Percentiles rank a stretch among this genome's conserved stretches.
phyloP scores from a whole-genome alignment of 495 filamentous ascomycete species.

The Aspergillus affinis region DNA sequence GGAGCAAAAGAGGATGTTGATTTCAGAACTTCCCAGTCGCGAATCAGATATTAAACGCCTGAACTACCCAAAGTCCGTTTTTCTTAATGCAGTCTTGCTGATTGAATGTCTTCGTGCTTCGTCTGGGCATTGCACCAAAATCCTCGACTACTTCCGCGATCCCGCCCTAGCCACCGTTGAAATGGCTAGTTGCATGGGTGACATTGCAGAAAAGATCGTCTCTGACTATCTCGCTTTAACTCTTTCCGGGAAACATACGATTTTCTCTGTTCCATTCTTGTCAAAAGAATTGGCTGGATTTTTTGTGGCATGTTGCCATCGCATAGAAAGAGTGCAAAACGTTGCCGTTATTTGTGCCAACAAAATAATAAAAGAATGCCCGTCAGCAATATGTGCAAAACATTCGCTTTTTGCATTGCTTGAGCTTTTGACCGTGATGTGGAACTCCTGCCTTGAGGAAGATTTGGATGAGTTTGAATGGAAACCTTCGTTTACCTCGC shows the following conservation, averaged over 20 bases:
- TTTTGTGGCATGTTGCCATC: constrained; percentile 86
- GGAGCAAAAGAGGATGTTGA: constrained; percentile 76
- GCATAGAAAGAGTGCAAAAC: constrained; percentile 83
- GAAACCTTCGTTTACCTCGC: constrained; percentile 73
- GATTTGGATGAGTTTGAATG: constrained; percentile 94
- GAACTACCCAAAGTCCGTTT: constrained; percentile 84
- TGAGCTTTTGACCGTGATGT: constrained; percentile 89
- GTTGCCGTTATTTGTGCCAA: constrained; percentile 79
- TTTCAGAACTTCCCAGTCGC: constrained; percentile 67
- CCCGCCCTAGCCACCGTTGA: constrained; percentile 75
- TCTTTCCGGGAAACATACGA: constrained; percentile 63
- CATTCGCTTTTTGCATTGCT: constrained; percentile 87
- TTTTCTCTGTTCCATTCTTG: constrained; percentile 80
- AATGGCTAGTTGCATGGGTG: constrained; percentile 83
- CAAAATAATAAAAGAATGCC: constrained; percentile 76
- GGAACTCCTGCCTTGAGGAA: constrained; percentile 87
- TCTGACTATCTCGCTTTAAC: constrained; percentile 72
- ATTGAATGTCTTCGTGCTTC: constrained; percentile 82
- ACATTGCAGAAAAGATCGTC: constrained; percentile 72
- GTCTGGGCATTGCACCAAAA: constrained; percentile 82
- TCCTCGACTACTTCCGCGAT: constrained; percentile 87
- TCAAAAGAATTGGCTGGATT: constrained; percentile 82
- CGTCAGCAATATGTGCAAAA: constrained; percentile 86
- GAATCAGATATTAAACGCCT: constrained; percentile 75
- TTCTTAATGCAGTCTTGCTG: constrained; percentile 81